These are phyloP conservation scores for Penstemon newberryi DNA, from an alignment of 257 asterid species.

Conservation along the genomic window DNA sequence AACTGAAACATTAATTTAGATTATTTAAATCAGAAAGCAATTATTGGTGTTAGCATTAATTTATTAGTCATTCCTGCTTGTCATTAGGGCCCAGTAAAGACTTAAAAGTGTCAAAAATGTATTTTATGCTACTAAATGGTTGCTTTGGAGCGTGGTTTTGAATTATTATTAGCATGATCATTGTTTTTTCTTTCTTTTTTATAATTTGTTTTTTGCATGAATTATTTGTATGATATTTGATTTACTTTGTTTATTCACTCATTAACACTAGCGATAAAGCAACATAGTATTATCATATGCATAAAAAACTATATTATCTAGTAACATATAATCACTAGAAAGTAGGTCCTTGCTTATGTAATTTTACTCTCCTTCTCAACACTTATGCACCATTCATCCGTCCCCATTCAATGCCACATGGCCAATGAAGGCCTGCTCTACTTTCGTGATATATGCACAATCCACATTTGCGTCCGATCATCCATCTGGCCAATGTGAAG, in stretches of 20 bases:
- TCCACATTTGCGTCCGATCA: no score
- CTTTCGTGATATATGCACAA: no score
- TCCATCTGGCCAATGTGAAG: no score
- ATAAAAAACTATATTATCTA: not conserved
- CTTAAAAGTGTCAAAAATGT: conserved; percentile 24
- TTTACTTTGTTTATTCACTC: conserved; percentile 21
- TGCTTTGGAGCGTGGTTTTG: conserved; percentile 35
- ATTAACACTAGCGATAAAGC: conserved; percentile 15
- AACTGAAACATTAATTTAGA: conserved; percentile 14
- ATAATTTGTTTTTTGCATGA: not conserved
- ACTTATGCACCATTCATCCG: no score
- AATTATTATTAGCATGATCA: not conserved
- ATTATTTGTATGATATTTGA: not conserved
- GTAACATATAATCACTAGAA: not conserved
- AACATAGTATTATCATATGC: not conserved
- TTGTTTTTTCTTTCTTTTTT: not conserved
- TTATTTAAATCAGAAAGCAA: conserved; percentile 24
- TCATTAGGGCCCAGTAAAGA: conserved; percentile 20
- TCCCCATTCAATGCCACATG: no score
- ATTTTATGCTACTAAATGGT: conserved; percentile 9
- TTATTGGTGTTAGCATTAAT: conserved; percentile 30
- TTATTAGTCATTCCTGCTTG: conserved; percentile 23
- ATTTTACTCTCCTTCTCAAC: no score
- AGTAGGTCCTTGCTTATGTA: not conserved
- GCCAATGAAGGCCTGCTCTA: no score